Conservation (phyloP, 2,329 filamentous ascomycete species). For the Aquanectria penicillioides region DNA sequence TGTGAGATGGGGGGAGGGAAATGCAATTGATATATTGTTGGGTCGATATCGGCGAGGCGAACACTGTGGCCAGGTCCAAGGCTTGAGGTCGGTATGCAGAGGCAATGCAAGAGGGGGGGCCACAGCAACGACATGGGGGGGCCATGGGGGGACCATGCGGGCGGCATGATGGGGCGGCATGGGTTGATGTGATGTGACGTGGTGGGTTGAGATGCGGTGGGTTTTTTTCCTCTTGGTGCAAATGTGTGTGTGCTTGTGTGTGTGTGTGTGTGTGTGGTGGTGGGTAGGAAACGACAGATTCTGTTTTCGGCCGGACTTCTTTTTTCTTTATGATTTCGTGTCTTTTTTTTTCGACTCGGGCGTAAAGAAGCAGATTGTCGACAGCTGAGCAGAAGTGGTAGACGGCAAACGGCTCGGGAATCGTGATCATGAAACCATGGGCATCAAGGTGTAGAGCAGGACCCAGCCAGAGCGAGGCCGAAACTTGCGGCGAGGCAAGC, state of each 20-base stretch:
- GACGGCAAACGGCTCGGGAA: not conserved
- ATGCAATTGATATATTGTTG: conserved; percentile 35
- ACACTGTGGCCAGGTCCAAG: conserved; percentile 16
- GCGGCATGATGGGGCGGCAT: conserved; percentile 31
- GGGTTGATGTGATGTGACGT: conserved; percentile 45
- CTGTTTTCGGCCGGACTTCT: too few relatives aligned
- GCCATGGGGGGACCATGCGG: conserved; percentile 24
- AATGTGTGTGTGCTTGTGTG: too few relatives aligned
- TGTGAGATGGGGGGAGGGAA: conserved; percentile 18
- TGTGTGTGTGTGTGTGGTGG: too few relatives aligned
- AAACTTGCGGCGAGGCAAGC: not conserved
- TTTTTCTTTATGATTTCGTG: too few relatives aligned
- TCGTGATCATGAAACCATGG: not conserved
- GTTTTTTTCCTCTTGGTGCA: conserved; percentile 22
- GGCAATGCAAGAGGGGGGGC: conserved; percentile 36
- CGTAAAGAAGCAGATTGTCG: not conserved
- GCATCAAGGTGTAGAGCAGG: not conserved
- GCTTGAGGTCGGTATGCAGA: conserved; percentile 16
- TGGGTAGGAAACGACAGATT: conserved; percentile 34
- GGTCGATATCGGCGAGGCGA: conserved; percentile 3
- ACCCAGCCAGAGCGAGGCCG: not conserved
- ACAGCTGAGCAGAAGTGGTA: not conserved
- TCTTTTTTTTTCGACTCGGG: conserved; percentile 6
- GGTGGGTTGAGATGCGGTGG: conserved; percentile 41
- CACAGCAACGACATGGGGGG: conserved; percentile 32